These are phyloP conservation scores for Fragilaria radians DNA, from an alignment of 108 stramenopile genomes.

Conservation along the genomic window DNA sequence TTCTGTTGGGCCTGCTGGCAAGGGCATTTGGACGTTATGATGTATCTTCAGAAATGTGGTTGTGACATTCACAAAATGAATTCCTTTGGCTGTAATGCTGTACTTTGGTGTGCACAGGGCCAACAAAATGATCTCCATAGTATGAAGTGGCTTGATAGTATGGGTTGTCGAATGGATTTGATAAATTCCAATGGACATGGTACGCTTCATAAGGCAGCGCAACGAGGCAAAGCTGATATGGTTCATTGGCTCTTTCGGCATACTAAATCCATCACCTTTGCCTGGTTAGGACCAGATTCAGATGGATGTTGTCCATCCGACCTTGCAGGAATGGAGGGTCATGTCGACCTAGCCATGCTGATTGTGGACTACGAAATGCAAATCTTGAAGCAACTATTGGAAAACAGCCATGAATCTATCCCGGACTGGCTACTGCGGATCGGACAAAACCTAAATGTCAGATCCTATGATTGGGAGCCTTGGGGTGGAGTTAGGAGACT, in stretches of 20 bases:
- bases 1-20: constrained; percentile 87
- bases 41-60: constrained; percentile 34
- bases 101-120: constrained; percentile 78
- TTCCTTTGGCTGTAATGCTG: constrained; percentile 76
- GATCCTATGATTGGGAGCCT: not conserved
- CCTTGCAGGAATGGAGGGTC: constrained; percentile 71
- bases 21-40: constrained; percentile 66
- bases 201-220: constrained; percentile 79
- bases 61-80: constrained; percentile 40
- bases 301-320: constrained; percentile 81
- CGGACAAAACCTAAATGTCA: not conserved
- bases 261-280: not conserved
- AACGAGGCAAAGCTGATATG: constrained; percentile 47
- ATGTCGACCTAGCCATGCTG: constrained; percentile 34
- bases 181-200: constrained; percentile 78
- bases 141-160: constrained; percentile 46
- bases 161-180: constrained; percentile 37
- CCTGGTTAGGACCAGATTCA: constrained; percentile 52
- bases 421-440: not conserved
- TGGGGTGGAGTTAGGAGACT: not conserved
- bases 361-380: constrained; percentile 26
- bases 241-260: constrained; percentile 42
- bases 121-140: constrained; percentile 17
- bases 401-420: not conserved
- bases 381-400: not conserved